Base-by-base conservation (phyloP, 2,329 filamentous ascomycete genomes). In the Pseudomassariella vexata region DNA sequence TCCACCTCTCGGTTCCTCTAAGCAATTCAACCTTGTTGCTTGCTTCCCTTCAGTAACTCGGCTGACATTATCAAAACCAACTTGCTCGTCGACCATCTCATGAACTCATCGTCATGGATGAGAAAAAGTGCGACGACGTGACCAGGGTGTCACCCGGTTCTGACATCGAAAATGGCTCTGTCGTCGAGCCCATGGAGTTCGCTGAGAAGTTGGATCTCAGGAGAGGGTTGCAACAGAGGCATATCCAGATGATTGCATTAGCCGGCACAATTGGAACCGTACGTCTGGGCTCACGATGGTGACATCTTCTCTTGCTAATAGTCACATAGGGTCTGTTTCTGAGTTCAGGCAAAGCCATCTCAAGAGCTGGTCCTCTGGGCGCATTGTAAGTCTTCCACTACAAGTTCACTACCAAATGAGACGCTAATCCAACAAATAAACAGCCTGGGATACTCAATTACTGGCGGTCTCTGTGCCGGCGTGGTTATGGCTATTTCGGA, bases 261-360 rank as follows among this genome's bases (percentile, higher is more conserved):
- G 65, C 62, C 38, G 65, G 65, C 30, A 62, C 64, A 38, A 40
- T 53, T 59, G 73, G 31, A 7, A 33, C 31, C 7, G 31, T n/a
- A n/a, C n/a, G n/a, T n/a, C n/a, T n/a, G n/a, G n/a, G n/a, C n/a
- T n/a, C n/a, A n/a, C n/a, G n/a, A n/a, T n/a, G n/a, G n/a, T n/a
- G n/a, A n/a, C n/a, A 76, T 71, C 19, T 53, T 52, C 52, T 24
- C 55, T 54, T 39, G 49, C 56, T 8, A 57, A 29, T 22, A 30
- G 28, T 60, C 24, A 55, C 56, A 26, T 55, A 55, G 34, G 80
- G 80, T 57, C 64, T 85, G 8, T 85, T 84, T 50, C 76, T 85
- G 30, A 72, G 76, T 24, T 79, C 77, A 2, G 78, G 76, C 23
- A 52, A 49, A 14, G 75, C 76, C 6, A 56, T 82, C 34, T 57